Evolutionary conservation across 2,329 filamentous ascomycete species (phyloP).

Genomic region (Trichoderma koningiopsis): DNA sequence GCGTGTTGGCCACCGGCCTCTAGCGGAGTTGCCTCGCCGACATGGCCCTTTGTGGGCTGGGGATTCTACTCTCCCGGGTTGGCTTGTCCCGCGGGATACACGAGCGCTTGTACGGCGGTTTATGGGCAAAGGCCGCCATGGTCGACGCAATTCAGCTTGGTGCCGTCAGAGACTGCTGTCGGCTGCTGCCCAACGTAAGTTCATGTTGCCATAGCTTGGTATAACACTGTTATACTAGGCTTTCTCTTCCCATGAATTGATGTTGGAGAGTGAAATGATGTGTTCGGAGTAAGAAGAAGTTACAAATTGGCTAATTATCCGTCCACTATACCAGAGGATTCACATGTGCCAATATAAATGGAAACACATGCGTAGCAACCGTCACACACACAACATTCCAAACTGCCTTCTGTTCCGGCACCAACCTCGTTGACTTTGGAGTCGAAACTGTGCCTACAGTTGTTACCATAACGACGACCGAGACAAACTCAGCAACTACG

Average conservation of each 20-base stretch:
- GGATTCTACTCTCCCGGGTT: constrained; percentile 43
- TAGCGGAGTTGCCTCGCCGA: constrained; percentile 24
- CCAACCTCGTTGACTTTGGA: neutral
- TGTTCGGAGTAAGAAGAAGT: neutral
- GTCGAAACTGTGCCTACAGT: constrained; percentile 7
- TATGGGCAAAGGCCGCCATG: constrained; percentile 29
- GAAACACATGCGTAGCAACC: constrained; percentile 19
- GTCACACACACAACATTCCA: constrained; percentile 7
- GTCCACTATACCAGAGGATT: constrained; percentile 20
- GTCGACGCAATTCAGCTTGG: constrained; percentile 35
- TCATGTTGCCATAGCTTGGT: constrained; percentile 1
- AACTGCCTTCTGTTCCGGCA: constrained; percentile 15
- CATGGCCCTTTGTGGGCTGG: constrained; percentile 35
- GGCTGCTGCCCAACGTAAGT: constrained; percentile 40
- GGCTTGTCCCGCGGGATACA: constrained; percentile 38
- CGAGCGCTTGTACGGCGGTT: constrained; percentile 37
- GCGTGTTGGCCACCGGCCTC: constrained; percentile 37
- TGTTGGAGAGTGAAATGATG: neutral
- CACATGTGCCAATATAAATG: constrained; percentile 25
- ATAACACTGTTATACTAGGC: neutral
- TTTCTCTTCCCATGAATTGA: neutral
- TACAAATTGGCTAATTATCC: neutral
- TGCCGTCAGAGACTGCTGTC: constrained; percentile 36
- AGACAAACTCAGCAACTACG: neutral
- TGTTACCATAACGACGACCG: constrained; percentile 3